A percentile compares a stretch with the other conserved stretches of the same genome.
Conservation (phyloP, 108 stramenopile species). For the Cylindrotheca closterium region DNA sequence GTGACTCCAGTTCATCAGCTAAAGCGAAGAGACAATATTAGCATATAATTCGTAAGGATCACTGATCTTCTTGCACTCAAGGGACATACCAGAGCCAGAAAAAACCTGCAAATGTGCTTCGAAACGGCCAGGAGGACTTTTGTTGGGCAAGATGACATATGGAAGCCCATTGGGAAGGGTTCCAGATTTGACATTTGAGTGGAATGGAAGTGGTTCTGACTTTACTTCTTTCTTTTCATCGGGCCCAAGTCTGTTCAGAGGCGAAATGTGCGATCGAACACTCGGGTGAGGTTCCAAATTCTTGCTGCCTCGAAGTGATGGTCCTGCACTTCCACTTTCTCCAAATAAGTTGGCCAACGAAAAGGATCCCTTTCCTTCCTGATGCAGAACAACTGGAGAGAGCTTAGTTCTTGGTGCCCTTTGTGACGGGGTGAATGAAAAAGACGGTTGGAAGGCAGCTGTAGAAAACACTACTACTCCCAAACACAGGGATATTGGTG, state of each 20-base stretch:
- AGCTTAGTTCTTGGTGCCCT: constrained; percentile 5
- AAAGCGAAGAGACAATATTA: constrained; percentile 17
- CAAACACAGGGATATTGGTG: neutral
- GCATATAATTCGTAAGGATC: constrained; percentile 10
- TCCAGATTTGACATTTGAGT: constrained; percentile 71
- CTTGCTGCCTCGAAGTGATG: constrained; percentile 29
- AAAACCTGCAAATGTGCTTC: constrained; percentile 96
- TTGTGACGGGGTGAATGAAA: constrained; percentile 1
- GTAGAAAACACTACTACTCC: neutral
- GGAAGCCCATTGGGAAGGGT: constrained; percentile 87
- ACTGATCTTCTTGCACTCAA: no score
- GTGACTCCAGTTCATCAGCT: constrained; percentile 91
- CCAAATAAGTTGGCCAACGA: constrained; percentile 42
- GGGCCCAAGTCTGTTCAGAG: constrained; percentile 73
- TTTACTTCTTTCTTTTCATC: constrained; percentile 24
- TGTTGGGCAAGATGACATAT: constrained; percentile 94
- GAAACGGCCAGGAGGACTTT: constrained; percentile 90
- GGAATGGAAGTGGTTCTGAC: constrained; percentile 65
- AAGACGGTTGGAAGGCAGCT: neutral
- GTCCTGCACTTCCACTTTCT: constrained; percentile 6
- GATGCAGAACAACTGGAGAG: constrained; percentile 13
- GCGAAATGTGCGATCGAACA: constrained; percentile 78
- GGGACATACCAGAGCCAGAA: constrained; percentile 68
- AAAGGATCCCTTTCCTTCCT: constrained; percentile 22
- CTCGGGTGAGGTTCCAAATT: constrained; percentile 73